Base-by-base conservation (phyloP, 2,329 filamentous ascomycete genomes). In the Aureobasidium vineae region DNA sequence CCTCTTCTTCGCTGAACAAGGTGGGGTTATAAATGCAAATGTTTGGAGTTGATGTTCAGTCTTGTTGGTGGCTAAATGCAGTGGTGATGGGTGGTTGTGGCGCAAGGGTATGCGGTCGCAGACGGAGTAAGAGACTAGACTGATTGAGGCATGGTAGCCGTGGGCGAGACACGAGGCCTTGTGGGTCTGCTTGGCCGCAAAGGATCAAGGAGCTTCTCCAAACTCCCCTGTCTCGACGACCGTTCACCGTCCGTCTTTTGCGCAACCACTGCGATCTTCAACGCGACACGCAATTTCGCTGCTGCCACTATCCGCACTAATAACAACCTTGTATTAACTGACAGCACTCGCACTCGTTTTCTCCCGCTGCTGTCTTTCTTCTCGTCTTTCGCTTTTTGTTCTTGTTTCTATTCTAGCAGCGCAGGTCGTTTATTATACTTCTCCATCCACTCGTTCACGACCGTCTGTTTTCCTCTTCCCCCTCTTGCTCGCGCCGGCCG, bases 341-440 rank as follows among this genome's bases (percentile, higher is more conserved):
- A 59, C 56, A 60, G 56, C 56, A 60, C 28, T 63, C 45, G 33
- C 33, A 41, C 59, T 63, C 59, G 59, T 52, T 63, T 28, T 40
- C 16, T n/a, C 19, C 28, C 23, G 5, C 3, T 41, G 59, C 43
- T 63, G 59, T 43, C 33, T 36, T 31, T 49, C 13, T 50, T 63
- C 45, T 50, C 59, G 50, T 64, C 61, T 26, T 40, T 65, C 61
- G 61, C 47, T 64, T 45, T 63, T 36, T n/a, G n/a, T 36, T 33
- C 26, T 28, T 60, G 4, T 26, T 41, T 21, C 36, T 26, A 47
- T 33, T 50, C 8, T 50, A 53, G 64, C 64, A 52, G 64, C 64
- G 64, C 64, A 60, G 64, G 64, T 45, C 64, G 64, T 66, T 28
- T 31, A 41, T 57, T 16, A 28, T 36, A 38, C 45, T 38, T 60